phyloP scores from a whole-genome alignment of 108 stramenopile genomes.

The Stephanodiscus minutulus region DNA sequence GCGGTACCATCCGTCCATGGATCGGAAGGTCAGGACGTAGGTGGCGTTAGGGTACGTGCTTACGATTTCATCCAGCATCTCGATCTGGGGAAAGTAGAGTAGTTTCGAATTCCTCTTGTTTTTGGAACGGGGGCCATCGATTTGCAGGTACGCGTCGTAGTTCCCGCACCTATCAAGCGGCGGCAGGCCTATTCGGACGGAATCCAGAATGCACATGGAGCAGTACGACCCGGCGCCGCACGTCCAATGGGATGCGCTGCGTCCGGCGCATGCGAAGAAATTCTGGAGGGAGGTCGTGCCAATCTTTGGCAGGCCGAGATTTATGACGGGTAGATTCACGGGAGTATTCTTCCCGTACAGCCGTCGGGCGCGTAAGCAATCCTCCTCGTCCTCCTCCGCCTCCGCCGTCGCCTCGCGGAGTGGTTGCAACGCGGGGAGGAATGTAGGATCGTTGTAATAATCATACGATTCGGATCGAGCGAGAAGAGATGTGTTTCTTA shows the following conservation, averaged over 20 bases:
- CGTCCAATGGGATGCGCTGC: conserved; percentile 26
- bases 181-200: conserved; percentile 10
- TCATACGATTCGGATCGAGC: too few relatives aligned
- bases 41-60: conserved; percentile 37
- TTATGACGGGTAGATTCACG: neutral
- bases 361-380: neutral
- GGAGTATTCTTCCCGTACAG: too few relatives aligned
- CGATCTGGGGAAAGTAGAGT: conserved; percentile 37
- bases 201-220: conserved; percentile 25
- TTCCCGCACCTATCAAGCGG: conserved; percentile 31
- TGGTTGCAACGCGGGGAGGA: too few relatives aligned
- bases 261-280: conserved; percentile 33
- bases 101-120: too few relatives aligned
- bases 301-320: neutral
- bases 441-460: neutral
- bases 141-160: conserved; percentile 29
- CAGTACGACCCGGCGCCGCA: conserved; percentile 26
- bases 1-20: conserved; percentile 26
- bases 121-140: conserved; percentile 18
- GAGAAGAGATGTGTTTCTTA: too few relatives aligned
- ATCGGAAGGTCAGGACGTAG: conserved; percentile 31
- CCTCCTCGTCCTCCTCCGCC: too few relatives aligned
- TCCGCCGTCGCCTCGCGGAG: too few relatives aligned
- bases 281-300: conserved; percentile 1
- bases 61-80: conserved; percentile 28